Conservation (phyloP, 371 early-diverging fungal genomes). For the Choanephora cucurbitarum region DNA sequence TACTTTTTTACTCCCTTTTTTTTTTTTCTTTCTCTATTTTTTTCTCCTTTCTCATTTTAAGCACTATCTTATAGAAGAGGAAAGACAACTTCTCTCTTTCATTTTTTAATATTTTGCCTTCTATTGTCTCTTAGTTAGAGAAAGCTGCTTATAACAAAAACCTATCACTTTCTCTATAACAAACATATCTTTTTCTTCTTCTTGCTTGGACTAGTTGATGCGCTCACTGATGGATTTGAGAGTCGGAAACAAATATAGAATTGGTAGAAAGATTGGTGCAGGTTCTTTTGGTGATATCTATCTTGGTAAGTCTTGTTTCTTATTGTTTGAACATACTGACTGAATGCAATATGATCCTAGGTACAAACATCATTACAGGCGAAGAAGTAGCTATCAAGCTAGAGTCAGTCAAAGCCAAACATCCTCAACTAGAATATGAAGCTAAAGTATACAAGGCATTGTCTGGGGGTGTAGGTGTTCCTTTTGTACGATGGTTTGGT, state of each 20-base stretch:
- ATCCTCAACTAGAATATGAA: conserved; percentile 98
- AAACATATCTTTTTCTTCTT: no score
- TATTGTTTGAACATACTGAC: no score
- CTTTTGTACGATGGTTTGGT: conserved; percentile 94
- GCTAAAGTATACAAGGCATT: conserved; percentile 93
- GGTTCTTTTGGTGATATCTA: conserved; percentile 99
- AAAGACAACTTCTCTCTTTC: no score
- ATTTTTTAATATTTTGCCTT: no score
- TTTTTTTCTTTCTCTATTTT: no score
- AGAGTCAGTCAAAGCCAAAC: conserved; percentile 90
- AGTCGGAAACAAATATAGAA: conserved; percentile 92
- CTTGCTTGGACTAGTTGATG: no score
- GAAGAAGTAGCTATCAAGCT: conserved; percentile 98
- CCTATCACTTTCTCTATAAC: no score
- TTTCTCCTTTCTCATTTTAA: no score
- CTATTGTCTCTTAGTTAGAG: no score
- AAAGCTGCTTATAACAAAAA: no score
- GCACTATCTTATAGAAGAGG: no score
- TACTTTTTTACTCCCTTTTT: no score
- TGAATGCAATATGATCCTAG: conserved; percentile 49
- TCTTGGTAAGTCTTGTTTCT: conserved; percentile 86
- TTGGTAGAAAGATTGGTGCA: conserved; percentile 97
- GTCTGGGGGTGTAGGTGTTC: conserved; percentile 95
- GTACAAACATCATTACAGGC: conserved; percentile 88
- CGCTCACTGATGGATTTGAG: conserved; percentile 51